These are phyloP conservation scores for Curvularia eragrostidis DNA, from an alignment of 2,329 filamentous ascomycete genomes.

Conservation along the genomic window DNA sequence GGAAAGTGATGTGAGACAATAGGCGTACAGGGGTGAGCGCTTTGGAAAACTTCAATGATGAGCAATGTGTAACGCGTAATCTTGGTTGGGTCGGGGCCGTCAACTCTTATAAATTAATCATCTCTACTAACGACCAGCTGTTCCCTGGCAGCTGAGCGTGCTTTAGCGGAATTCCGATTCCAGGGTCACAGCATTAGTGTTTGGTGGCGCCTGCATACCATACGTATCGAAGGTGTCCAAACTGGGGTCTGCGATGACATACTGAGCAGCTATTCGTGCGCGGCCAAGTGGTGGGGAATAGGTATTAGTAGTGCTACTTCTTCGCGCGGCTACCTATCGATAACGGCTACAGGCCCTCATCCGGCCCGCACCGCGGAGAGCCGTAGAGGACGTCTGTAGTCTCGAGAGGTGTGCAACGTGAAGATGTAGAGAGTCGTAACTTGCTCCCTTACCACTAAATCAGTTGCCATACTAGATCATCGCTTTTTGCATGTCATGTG, in stretches of 20 bases:
- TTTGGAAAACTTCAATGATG: neutral
- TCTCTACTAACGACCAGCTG: neutral
- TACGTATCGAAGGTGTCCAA: neutral
- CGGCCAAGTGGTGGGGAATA: neutral
- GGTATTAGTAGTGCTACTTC: neutral
- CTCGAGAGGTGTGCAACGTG: constrained; percentile 39
- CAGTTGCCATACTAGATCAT: neutral
- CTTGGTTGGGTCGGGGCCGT: too few species aligned
- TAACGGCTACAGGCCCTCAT: neutral
- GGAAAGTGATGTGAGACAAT: neutral
- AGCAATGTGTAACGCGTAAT: too few species aligned
- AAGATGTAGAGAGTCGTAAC: neutral
- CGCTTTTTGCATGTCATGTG: too few species aligned
- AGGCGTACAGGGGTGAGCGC: neutral
- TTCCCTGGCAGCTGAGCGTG: neutral
- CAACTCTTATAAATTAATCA: neutral
- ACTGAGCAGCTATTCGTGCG: neutral
- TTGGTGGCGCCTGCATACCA: neutral
- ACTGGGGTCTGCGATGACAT: neutral
- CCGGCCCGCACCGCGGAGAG: constrained; percentile 17
- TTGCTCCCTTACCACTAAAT: neutral
- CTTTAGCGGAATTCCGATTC: neutral
- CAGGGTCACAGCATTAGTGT: neutral
- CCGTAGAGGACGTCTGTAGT: constrained; percentile 5
- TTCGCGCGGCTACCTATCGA: neutral